Evolutionary conservation across 208 protist genomes (phyloP), one percentile per base, ranked within the genome.

Genomic region (Wallacemonas collosoma): DNA sequence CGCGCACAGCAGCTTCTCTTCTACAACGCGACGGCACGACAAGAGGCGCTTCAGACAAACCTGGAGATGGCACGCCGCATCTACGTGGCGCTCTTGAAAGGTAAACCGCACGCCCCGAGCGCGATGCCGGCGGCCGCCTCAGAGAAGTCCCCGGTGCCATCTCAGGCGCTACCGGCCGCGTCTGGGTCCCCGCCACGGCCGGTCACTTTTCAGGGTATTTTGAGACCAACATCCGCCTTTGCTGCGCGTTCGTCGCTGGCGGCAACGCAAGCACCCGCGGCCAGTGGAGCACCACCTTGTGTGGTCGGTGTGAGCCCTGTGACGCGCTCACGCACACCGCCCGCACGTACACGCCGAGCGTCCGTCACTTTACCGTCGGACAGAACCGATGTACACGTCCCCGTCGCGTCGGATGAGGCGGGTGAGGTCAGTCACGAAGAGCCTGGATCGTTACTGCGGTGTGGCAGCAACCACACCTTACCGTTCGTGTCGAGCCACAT

Each of bases 11-110:
- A 70, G 40, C 15, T 66, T 41, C 68, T 82, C 14, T 50, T 53
- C 61, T 57, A 60, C 62, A 77, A 78, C 44, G 77, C 77, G 2
- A 67, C 70, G 45, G 77, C 72, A 1, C 55, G 62, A 26, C 26
- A 68, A 0, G 54, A 65, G 0, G 58, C 47, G 26, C 35, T 12
- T 3, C 26, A 55, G n/a, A 72, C 71, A 35, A 65, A 65, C 9
- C 39, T 70, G 58, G 57, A 41, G 1, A 17, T 81, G 12, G 43
- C 71, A 17, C 57, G 71, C 1, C 65, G 61, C 2, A 62, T 81
- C 17, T 68, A 76, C 61, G 47, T 45, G 3, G 67, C 62, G 11
- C 44, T 76, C 1, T 8, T 73, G 60, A 15, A 39, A 36, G 53
- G 14, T 1, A 57, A 6, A 8, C 11, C 53, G 0, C 14, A 5